Conservation (phyloP, 164 flowering plant species). For the Sedum album region DNA sequence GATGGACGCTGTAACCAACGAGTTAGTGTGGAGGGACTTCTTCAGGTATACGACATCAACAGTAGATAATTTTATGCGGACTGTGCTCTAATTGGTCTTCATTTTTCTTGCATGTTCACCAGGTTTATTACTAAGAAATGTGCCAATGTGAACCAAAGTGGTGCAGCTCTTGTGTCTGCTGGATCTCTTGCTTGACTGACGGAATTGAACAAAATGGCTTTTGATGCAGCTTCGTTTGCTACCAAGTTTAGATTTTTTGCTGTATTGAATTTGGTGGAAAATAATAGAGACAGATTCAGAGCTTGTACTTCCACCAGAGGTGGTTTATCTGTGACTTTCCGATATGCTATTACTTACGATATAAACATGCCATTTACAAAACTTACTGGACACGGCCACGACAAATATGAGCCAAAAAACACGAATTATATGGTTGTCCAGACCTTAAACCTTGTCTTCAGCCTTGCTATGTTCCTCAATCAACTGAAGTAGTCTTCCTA, state of each 20-base stretch:
- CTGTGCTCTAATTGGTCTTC: too few species aligned
- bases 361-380: too few species aligned
- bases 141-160: not conserved
- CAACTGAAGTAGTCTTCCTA: too few species aligned
- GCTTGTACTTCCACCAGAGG: not conserved
- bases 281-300: not conserved
- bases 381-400: too few species aligned
- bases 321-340: not conserved
- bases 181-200: not conserved
- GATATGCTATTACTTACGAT: too few species aligned
- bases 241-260: not conserved
- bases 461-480: too few species aligned
- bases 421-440: too few species aligned
- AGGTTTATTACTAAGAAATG: slow-evolving; percentile 6
- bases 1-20: not conserved
- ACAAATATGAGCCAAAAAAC: too few species aligned
- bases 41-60: not conserved
- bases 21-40: slow-evolving; percentile 4
- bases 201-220: not conserved
- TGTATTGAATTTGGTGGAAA: not conserved
- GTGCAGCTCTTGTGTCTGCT: not conserved
- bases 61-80: too few species aligned
- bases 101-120: not conserved
- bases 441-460: too few species aligned
- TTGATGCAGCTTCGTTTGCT: not conserved